Base-by-base conservation (phyloP, 2,329 filamentous ascomycete species). In the Catunica adiposa region DNA sequence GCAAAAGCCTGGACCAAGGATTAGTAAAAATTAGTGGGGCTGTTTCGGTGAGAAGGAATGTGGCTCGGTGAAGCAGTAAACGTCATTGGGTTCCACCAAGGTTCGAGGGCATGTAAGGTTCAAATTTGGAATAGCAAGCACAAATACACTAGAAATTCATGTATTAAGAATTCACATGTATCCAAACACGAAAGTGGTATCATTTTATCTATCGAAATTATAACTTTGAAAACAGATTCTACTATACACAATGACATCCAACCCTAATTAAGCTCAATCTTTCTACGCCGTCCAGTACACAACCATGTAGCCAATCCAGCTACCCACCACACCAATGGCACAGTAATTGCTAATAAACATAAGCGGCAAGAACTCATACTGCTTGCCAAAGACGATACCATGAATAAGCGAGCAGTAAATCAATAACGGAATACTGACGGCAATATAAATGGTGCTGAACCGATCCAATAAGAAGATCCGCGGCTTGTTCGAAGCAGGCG, bases 301-400 rank as follows among this genome's bases (percentile, higher is more conserved):
- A 31, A 94, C 86, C 71, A 89, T 80, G 66, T 95, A 96, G 8
- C 92, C 89, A 42, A 96, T 64, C 90, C 90, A 97, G 69, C 92
- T 97, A 2, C 88, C 89, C 17, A 96, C 81, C 0, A 97, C 89
- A n/a, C 92, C 92, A 57, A 97, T 73, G 3, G 92, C 92, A 34
- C 85, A 87, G 68, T 97, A 98, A 11, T 86, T 85, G 72, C 90
- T 97, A 62, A 83, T 96, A 66, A 97, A 92, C 90, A 98, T 97
- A 62, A 97, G 72, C 25, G 92, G 92, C 55, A 98, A 69, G 67
- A 97, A 98, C 69, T 96, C 88, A 63, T 86, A 87, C 60, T 73
- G 79, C 63, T 80, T 77, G 0, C 89, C 89, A 70, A 95, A 96
- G 3, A 94, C 70, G n/a, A 90, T 67, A 51, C 80, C 77, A 67